Evolutionary conservation across 2,329 filamentous ascomycete species (phyloP), one percentile per base, ranked within the genome.

Genomic region (Trichoderma koningii): DNA sequence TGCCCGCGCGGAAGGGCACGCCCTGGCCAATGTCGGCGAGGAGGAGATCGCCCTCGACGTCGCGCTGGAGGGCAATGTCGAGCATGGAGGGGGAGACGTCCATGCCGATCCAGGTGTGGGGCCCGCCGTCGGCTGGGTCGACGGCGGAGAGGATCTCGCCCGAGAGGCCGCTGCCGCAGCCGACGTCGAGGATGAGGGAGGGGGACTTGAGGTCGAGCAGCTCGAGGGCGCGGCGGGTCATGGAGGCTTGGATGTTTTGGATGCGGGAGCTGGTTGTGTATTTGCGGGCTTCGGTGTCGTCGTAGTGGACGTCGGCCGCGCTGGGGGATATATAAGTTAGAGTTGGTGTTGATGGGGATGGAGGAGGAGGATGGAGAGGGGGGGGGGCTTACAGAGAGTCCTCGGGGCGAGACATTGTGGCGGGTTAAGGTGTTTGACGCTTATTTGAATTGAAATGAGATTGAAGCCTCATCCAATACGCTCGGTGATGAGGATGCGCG

Each of bases 221-320:
- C 74, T 95, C 89, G 68, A 99, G 90, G 41, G 95, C 95, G 64
- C 95, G 91, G 71, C 92, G 85, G 30, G 95, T 97, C 95, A 99
- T 99, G 68, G 88, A 86, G 0, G 93, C 90, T 78, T 99, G 95
- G 72, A 99, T 97, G 71, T 91, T 93, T 73, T 95, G 92, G 75
- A 99, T 98, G 69, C 95, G 92, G 5, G 93, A 97, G 69, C 89
- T 94, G 5, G 94, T 97, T 9, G 95, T 98, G 82, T 99, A 99
- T 83, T 98, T 98, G 76, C 91, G 90, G 38, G 95, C 94, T 83
- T 97, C 94, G 77, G 84, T 83, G 80, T 98, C 94, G 82, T 97
- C 90, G 85, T 99, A 99, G 83, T 96, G 96, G 75, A 98, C 89
- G 80, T 99, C 95, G 69, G 95, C 94, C 57, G 93, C 92, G 75